phyloP scores from a whole-genome alignment of 78 protist species.

The Salpingoeca rosetta region DNA sequence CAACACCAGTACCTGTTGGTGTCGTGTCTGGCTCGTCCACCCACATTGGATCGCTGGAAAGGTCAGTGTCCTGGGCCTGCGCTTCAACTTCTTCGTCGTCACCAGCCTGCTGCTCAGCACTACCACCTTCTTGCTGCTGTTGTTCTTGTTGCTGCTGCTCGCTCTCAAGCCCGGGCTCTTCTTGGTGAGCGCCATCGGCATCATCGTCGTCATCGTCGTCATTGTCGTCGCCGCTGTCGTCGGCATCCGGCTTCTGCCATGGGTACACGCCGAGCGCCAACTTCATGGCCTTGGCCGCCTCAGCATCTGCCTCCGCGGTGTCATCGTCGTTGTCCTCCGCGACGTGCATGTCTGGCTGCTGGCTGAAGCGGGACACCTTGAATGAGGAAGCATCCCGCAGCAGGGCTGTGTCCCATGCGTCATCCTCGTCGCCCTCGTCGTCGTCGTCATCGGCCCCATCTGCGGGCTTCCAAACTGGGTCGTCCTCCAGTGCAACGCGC shows the following conservation, averaged over 20 bases:
- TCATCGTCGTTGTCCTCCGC: background rate
- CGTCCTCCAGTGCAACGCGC: too few species aligned
- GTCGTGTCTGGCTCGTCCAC: too few species aligned
- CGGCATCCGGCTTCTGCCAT: background rate
- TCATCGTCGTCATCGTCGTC: background rate
- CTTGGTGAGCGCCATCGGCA: too few species aligned
- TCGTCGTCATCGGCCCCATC: background rate
- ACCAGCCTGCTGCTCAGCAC: background rate
- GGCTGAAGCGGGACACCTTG: too few species aligned
- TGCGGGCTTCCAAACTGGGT: background rate
- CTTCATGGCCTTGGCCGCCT: background rate
- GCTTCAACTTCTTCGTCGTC: background rate
- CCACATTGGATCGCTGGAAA: too few species aligned
- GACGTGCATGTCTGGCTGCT: background rate
- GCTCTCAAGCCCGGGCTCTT: too few species aligned
- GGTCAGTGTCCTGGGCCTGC: background rate
- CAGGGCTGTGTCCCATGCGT: background rate
- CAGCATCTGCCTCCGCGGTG: background rate
- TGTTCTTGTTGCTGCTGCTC: background rate
- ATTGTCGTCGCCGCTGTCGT: background rate
- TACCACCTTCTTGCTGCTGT: background rate
- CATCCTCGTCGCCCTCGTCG: background rate
- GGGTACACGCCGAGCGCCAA: background rate
- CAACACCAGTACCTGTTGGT: too few species aligned
- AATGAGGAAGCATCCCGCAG: too few species aligned